Base-by-base conservation (phyloP, 2,329 filamentous ascomycete species). In the Parastagonospora avenae region DNA sequence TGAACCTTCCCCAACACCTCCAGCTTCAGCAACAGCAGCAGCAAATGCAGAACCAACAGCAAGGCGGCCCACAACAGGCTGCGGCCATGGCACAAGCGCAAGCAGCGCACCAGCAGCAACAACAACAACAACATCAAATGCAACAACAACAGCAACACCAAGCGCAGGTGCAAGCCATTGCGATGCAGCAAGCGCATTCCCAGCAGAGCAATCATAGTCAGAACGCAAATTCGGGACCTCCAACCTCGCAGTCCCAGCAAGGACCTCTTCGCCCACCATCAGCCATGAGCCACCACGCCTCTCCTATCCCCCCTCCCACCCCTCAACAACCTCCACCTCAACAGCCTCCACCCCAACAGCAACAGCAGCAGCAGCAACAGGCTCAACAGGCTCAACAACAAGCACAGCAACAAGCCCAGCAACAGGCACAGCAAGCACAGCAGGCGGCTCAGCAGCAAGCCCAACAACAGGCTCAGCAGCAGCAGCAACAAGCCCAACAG, bases 121-220 rank as follows among this genome's bases (percentile, higher is more conserved):
- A 77, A 32, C 75, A 76, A 48, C 74, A 75, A 29, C 71, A 77
- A 32, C 73, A 77, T 38, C 75, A 76, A 45, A 74, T 73, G 24
- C 70, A 73, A 30, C 73, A 75, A 47, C 74, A 76, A 58, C 74
- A 62, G 24, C 59, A 73, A 28, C 69, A 72, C 42, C 57, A 60
- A 74, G 52, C 76, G 77, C 59, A 72, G 76, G 40, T 77, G 72
- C 76, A 77, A 50, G 67, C 74, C 14, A 71, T 74, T 46, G 70
- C 72, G 2, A 76, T 80, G 78, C 77, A 80, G 54, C 78, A 80
- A 48, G 78, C 71, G 1, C 73, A 75, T 30, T 80, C 77, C 1
- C 78, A 80, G 61, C 73, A 75, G 45, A 80, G 78, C 52, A 80
- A 80, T 49, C 76, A 75, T 44, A 76, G 78, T 29, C 77, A 79